phyloP scores from a whole-genome alignment of 2,329 filamentous ascomycete species.

The Septoria linicola region DNA sequence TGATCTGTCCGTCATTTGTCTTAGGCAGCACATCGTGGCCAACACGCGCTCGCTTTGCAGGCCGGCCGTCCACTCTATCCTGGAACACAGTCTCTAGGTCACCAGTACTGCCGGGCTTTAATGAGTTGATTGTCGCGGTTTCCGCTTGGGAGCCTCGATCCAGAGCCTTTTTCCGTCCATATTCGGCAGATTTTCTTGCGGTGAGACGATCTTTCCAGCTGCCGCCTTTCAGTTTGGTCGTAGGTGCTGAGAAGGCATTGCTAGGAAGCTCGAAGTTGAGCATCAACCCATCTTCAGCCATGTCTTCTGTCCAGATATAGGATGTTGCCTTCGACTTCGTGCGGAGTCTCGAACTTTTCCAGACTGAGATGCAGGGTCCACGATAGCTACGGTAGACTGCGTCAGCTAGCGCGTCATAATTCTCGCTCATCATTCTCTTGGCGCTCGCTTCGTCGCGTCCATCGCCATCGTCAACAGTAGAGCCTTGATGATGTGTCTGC shows the following conservation, averaged over 20 bases:
- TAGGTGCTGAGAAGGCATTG: slow-evolving; percentile 61
- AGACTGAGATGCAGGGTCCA: slow-evolving; percentile 2
- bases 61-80: slow-evolving; percentile 2
- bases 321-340: background rate
- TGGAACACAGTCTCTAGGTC: background rate
- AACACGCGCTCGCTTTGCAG: slow-evolving; percentile 25
- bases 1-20: slow-evolving; percentile 50
- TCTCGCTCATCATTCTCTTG: no score
- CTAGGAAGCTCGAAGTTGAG: slow-evolving; percentile 79
- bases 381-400: no score
- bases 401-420: slow-evolving; percentile 2
- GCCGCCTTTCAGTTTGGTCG: slow-evolving; percentile 78
- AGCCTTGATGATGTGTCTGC: no score
- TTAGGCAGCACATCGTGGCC: slow-evolving; percentile 22
- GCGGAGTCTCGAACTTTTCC: slow-evolving; percentile 2
- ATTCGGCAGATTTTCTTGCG: slow-evolving; percentile 67
- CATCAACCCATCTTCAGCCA: slow-evolving; percentile 94
- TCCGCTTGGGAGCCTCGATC: slow-evolving; percentile 24
- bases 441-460: no score
- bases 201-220: slow-evolving; percentile 85
- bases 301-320: slow-evolving; percentile 40
- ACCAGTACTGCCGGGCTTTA: background rate
- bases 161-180: slow-evolving; percentile 48
- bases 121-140: background rate
- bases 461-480: no score